A percentile compares a stretch with the other conserved stretches of the same genome.
These are phyloP conservation scores for Alternaria novae-zelandiae DNA, from an alignment of 2,329 filamentous ascomycete genomes.

Conservation along the genomic window DNA sequence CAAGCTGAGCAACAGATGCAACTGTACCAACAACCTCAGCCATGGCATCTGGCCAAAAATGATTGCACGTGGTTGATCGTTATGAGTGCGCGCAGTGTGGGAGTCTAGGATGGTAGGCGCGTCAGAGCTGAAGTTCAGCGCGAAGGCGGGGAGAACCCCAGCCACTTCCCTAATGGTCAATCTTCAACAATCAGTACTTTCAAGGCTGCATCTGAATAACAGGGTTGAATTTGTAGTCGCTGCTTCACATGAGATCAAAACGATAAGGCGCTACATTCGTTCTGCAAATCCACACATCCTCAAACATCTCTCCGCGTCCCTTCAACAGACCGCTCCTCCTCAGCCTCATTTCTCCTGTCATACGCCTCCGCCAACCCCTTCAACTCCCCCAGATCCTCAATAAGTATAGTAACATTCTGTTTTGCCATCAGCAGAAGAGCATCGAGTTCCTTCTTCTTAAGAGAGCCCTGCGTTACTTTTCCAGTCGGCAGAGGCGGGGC, in stretches of 20 bases:
- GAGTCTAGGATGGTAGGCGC: not conserved
- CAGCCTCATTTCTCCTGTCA: not conserved
- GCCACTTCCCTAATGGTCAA: not conserved
- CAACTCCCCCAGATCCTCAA: constrained; percentile 30
- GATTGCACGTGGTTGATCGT: not conserved
- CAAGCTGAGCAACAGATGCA: constrained; percentile 12
- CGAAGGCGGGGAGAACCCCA: not conserved
- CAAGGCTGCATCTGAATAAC: not conserved
- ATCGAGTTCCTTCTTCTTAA: constrained; percentile 19
- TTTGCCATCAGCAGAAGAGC: constrained; percentile 15
- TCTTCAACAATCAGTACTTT: too few relatives aligned
- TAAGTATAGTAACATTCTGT: constrained; percentile 24
- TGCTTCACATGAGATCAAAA: not conserved
- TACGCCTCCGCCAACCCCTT: constrained; percentile 12
- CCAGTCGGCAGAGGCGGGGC: not conserved
- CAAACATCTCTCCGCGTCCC: constrained; percentile 1
- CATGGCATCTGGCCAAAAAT: not conserved
- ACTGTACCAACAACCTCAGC: constrained; percentile 7
- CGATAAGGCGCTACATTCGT: not conserved
- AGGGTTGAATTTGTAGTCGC: not conserved
- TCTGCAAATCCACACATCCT: not conserved
- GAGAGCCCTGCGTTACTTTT: not conserved
- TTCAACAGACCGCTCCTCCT: not conserved
- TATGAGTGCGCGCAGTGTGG: not conserved
- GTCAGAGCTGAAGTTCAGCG: not conserved